phyloP scores from a whole-genome alignment of 2,329 filamentous ascomycete genomes.

The Teratosphaeria gauchensis region DNA sequence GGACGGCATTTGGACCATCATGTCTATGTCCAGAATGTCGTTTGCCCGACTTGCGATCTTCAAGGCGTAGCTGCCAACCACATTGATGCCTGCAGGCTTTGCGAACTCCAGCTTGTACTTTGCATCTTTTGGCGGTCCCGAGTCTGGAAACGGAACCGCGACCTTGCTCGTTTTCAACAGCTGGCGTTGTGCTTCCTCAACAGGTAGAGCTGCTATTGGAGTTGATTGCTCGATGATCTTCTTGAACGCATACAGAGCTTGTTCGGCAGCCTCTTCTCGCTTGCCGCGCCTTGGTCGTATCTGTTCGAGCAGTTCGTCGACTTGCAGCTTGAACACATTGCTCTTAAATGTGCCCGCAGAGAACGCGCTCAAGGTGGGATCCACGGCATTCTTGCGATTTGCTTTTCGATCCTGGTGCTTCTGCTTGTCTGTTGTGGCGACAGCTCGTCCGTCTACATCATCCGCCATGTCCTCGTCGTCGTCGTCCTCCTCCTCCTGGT shows the following conservation, averaged over 20 bases:
- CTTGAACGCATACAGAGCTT: constrained; percentile 46
- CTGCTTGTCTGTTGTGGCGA: background rate
- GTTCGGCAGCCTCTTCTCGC: constrained; percentile 44
- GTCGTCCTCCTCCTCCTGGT: constrained; percentile 4
- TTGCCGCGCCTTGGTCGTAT: constrained; percentile 50
- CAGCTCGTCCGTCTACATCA: background rate
- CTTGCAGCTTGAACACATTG: constrained; percentile 57
- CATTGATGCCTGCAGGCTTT: constrained; percentile 69
- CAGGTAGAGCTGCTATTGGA: constrained; percentile 38
- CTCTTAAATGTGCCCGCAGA: constrained; percentile 52
- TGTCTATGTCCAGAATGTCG: constrained; percentile 54
- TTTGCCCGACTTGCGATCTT: constrained; percentile 58
- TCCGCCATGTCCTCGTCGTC: constrained; percentile 4
- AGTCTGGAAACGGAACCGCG: constrained; percentile 75
- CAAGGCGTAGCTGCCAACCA: constrained; percentile 77
- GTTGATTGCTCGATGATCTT: constrained; percentile 48
- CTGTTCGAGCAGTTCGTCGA: constrained; percentile 52
- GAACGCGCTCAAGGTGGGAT: constrained; percentile 18
- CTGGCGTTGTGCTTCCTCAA: constrained; percentile 59
- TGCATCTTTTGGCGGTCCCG: constrained; percentile 62
- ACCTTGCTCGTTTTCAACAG: constrained; percentile 58
- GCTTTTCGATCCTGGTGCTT: constrained; percentile 3
- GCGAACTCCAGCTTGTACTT: constrained; percentile 75
- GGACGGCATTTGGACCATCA: constrained; percentile 76
- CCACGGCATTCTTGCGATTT: background rate